Percentiles rank a stretch among this genome's conserved stretches.
phyloP scores from a whole-genome alignment of 345 rosid genomes.

The Arabidopsis arenosa region DNA sequence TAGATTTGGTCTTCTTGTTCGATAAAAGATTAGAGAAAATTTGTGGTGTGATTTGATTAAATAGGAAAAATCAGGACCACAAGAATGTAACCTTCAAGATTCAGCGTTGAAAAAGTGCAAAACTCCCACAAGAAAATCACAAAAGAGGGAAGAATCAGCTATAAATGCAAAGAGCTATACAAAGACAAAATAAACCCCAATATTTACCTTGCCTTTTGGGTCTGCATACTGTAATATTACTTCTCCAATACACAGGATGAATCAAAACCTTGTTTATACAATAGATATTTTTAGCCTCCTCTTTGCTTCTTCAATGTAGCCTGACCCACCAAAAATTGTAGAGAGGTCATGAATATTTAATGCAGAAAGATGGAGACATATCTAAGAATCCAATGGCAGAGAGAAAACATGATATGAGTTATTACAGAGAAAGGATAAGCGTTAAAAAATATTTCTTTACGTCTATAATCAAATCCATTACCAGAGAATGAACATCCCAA shows the following conservation, averaged over 20 bases:
- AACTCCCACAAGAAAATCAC: conserved; percentile 28
- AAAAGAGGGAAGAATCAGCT: conserved; percentile 40
- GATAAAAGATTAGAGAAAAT: conserved; percentile 7
- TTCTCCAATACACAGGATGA: conserved; percentile 30
- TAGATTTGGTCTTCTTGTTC: conserved; percentile 4
- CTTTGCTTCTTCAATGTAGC: conserved; percentile 59
- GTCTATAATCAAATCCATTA: conserved; percentile 15
- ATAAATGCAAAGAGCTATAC: conserved; percentile 38
- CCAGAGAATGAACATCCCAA: conserved; percentile 35
- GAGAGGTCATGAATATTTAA: conserved; percentile 45
- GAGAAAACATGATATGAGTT: conserved; percentile 41
- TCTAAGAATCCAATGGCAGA: conserved; percentile 39
- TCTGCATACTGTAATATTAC: conserved; percentile 69
- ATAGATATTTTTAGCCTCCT: conserved; percentile 36
- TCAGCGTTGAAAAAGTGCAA: conserved; percentile 32
- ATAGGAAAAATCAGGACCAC: conserved; percentile 34
- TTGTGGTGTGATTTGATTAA: neutral
- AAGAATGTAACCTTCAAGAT: conserved; percentile 37
- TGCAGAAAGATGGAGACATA: conserved; percentile 36
- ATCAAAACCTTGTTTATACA: conserved; percentile 42
- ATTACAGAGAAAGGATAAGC: conserved; percentile 30
- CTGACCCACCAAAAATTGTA: conserved; percentile 62
- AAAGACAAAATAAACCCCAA: conserved; percentile 28
- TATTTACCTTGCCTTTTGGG: conserved; percentile 83
- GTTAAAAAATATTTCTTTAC: conserved; percentile 11